phyloP scores from a whole-genome alignment of 1,139 yeast genomes.

The Suhomyces coccinellae region DNA sequence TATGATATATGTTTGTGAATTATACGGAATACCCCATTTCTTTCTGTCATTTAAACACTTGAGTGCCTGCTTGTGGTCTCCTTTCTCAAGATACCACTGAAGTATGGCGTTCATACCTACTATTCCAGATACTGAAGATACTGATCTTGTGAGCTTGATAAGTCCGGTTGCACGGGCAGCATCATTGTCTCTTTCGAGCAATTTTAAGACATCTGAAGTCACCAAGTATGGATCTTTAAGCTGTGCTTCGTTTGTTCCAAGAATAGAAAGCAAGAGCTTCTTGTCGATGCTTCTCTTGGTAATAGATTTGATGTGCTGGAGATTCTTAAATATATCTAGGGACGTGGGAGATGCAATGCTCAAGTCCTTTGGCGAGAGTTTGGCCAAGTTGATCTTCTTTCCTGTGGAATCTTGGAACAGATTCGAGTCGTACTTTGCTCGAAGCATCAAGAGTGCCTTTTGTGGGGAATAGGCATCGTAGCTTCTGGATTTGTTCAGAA shows the following conservation, averaged over 20 bases:
- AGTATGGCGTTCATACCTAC: constrained; percentile 64
- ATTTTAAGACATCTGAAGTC: constrained; percentile 51
- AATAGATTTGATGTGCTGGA: constrained; percentile 27
- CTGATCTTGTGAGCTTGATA: constrained; percentile 48
- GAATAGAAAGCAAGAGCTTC: constrained; percentile 47
- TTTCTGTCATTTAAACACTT: constrained; percentile 53
- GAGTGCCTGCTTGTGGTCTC: constrained; percentile 46
- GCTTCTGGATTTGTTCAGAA: neutral
- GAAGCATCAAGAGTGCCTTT: constrained; percentile 25
- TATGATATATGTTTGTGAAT: constrained; percentile 55
- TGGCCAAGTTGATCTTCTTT: constrained; percentile 19
- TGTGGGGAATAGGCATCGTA: constrained; percentile 20
- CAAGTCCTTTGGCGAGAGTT: constrained; percentile 25
- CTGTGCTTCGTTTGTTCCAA: constrained; percentile 60
- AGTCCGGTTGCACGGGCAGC: constrained; percentile 54
- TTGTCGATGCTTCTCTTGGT: constrained; percentile 37
- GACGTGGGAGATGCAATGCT: constrained; percentile 24
- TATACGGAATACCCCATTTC: constrained; percentile 58
- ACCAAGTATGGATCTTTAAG: constrained; percentile 57
- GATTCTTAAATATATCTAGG: constrained; percentile 30
- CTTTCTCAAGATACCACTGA: constrained; percentile 45
- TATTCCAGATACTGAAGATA: constrained; percentile 36
- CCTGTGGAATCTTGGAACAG: constrained; percentile 24
- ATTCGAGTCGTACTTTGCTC: constrained; percentile 24
- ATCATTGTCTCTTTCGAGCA: constrained; percentile 48